These are phyloP conservation scores for Cardamine resedifolia DNA, from an alignment of 345 rosid species.

Conservation along the genomic window DNA sequence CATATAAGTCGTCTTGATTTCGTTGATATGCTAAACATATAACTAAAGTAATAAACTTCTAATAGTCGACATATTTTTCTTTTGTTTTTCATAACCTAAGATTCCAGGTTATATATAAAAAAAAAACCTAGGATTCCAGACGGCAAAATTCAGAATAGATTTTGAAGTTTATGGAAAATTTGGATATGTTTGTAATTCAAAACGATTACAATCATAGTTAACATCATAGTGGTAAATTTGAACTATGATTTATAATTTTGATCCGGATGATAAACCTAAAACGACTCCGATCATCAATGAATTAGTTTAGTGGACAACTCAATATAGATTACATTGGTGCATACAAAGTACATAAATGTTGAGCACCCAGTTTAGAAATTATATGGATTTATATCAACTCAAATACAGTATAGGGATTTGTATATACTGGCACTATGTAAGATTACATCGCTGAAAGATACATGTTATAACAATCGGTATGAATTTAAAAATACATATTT, in stretches of 20 bases:
- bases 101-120: too few species aligned
- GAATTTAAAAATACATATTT: neutral
- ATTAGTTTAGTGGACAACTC: neutral
- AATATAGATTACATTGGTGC: too few species aligned
- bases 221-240: neutral
- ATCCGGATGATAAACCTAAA: neutral
- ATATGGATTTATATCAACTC: neutral
- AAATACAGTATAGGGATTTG: neutral
- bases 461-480: neutral
- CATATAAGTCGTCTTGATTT: neutral
- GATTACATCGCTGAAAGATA: too few species aligned
- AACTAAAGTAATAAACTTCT: neutral
- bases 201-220: neutral
- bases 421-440: neutral
- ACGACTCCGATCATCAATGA: neutral
- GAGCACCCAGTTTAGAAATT: neutral
- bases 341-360: neutral
- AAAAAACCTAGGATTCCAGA: too few species aligned
- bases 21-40: neutral
- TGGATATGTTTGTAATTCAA: neutral
- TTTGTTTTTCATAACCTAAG: neutral
- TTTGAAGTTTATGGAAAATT: neutral
- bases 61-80: neutral
- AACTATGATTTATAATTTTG: neutral
- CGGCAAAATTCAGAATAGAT: neutral